phyloP scores from a whole-genome alignment of 108 stramenopile species.

The Cyclostephanos tholiformis region DNA sequence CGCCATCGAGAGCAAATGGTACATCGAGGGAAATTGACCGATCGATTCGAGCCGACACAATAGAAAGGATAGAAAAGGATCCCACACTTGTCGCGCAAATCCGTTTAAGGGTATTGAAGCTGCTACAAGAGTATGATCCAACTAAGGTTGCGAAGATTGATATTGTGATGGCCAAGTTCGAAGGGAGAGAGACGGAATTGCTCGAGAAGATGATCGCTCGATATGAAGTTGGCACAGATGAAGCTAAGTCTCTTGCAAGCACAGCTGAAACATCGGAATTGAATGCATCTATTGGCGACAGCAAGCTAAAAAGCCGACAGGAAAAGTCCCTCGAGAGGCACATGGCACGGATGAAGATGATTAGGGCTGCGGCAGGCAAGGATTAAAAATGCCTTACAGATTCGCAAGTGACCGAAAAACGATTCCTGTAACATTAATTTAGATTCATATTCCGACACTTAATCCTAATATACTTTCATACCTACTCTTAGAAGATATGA shows the following conservation, averaged over 20 bases:
- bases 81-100: constrained; percentile 52
- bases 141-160: constrained; percentile 84
- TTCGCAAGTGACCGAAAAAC: neutral
- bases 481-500: neutral
- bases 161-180: constrained; percentile 86
- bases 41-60: neutral
- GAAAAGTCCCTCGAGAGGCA: constrained; percentile 75
- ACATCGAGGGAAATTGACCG: constrained; percentile 11
- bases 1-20: constrained; percentile 24
- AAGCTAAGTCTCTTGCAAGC: constrained; percentile 18
- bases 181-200: constrained; percentile 80
- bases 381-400: neutral
- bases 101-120: constrained; percentile 64
- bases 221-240: constrained; percentile 52
- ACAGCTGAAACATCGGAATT: constrained; percentile 28
- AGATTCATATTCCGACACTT: no score
- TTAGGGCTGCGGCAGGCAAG: constrained; percentile 13
- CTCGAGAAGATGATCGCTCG: constrained; percentile 86
- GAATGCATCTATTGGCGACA: constrained; percentile 13
- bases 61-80: constrained; percentile 1
- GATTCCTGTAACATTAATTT: neutral
- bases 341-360: constrained; percentile 76
- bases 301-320: constrained; percentile 59
- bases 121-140: constrained; percentile 83
- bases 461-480: no score